Base-by-base conservation (phyloP, 805 yeast genomes). In the Torulaspora delbrueckii region DNA sequence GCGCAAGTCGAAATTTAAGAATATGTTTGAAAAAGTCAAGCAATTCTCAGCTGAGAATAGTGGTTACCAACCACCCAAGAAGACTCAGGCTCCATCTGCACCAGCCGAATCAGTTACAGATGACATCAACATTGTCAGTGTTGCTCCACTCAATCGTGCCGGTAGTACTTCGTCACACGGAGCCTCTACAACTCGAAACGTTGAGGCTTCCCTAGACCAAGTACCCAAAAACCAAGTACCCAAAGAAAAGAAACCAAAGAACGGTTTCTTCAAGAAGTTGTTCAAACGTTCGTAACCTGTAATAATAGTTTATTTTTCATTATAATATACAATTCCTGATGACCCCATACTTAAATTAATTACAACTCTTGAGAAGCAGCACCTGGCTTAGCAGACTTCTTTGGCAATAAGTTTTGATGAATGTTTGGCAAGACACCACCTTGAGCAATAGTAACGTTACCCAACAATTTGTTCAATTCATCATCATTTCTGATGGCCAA, bases 381-480 rank as follows among this genome's bases (percentile, higher is more conserved):
- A 52, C 75, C 72, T 51, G 75, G 67, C 67, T 78, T 78, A 43
- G 76, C 73, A 53, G 82, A 71, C 76, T 82, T 83, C 77, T 84
- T 79, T 71, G 91, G 90, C 66, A 90, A 82, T 72, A 90, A 83
- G 77, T 84, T 83, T 75, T 83, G 88, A 77, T 87, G 96, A 69
- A 89, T 86, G 83, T 88, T 87, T 77, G 97, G 97, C 73, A 90
- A 81, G 63, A 91, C 97, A 86, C 97, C 97, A 84, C 97, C 97
- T 75, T 89, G 95, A 59, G 97, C 96, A 65, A 90, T 91, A 56
- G 96, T 90, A 57, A 91, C 99, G 71, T 88, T 88, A 55, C 84
- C 82, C 57, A 91, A 79, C 64, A 90, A 81, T 74, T 86, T 89
- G 86, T 91, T 90, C 73, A 91, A 81, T 76, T 91, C 97, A 76